Percentiles rank a stretch among this genome's conserved stretches.
Conservation (phyloP, 352 stramenopile species). For the Phytopythium vexans region DNA sequence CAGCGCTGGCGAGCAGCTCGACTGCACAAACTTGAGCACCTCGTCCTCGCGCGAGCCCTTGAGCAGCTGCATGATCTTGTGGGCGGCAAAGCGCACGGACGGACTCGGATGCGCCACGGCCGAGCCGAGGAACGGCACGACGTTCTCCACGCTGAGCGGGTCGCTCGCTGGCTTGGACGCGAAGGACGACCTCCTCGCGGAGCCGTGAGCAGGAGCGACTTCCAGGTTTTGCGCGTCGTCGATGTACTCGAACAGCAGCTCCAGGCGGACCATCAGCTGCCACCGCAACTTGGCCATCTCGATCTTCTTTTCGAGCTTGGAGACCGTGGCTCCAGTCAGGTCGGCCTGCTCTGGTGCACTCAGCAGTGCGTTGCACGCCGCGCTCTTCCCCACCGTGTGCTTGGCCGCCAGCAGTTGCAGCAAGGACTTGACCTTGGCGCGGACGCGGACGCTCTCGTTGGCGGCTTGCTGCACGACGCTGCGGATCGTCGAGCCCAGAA, state of each 20-base stretch:
- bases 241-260: constrained; percentile 58
- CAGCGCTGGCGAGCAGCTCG: constrained; percentile 51
- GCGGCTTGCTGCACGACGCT: constrained; percentile 70
- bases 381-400: constrained; percentile 48
- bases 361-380: constrained; percentile 70
- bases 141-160: constrained; percentile 51
- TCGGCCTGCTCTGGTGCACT: constrained; percentile 63
- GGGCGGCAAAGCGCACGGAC: constrained; percentile 28
- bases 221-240: constrained; percentile 9
- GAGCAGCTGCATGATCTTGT: constrained; percentile 46
- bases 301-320: constrained; percentile 38
- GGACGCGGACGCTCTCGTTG: constrained; percentile 62
- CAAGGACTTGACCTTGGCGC: constrained; percentile 39
- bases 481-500: constrained; percentile 70
- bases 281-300: constrained; percentile 50
- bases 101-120: constrained; percentile 56
- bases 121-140: constrained; percentile 72
- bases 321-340: constrained; percentile 20
- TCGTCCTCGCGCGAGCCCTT: constrained; percentile 28
- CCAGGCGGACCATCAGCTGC: constrained; percentile 56
- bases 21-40: constrained; percentile 44
- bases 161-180: constrained; percentile 28
- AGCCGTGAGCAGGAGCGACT: constrained; percentile 18
- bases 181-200: constrained; percentile 7
- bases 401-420: constrained; percentile 45